A percentile compares a stretch with the other conserved stretches of the same genome.
Conservation (phyloP, 2,329 filamentous ascomycete genomes). For the Sclerotinia trifoliorum region DNA sequence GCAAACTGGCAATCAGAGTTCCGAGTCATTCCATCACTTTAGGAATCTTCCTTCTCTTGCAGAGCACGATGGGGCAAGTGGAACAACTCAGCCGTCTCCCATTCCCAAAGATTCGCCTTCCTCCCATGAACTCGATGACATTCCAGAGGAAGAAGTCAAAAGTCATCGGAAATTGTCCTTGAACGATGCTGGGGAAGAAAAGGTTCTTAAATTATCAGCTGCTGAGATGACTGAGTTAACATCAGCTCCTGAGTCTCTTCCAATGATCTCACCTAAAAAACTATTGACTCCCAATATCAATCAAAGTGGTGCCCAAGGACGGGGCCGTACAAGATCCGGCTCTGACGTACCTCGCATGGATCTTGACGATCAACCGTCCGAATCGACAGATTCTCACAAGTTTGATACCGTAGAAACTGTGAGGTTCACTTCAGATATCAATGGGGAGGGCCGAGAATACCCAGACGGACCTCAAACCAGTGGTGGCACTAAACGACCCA, state of each 20-base stretch:
- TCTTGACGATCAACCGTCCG: conserved; percentile 22
- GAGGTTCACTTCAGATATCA: conserved; percentile 20
- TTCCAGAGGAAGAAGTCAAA: conserved; percentile 35
- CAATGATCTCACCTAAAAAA: conserved; percentile 48
- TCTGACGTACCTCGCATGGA: conserved; percentile 29
- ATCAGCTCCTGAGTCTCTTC: conserved; percentile 57
- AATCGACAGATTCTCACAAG: conserved; percentile 23
- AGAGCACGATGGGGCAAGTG: not conserved
- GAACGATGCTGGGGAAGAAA: conserved; percentile 37
- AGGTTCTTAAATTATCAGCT: conserved; percentile 54
- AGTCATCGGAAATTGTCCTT: conserved; percentile 33
- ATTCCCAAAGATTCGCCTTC: conserved; percentile 30
- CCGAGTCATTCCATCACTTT: conserved; percentile 22
- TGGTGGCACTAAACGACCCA: conserved; percentile 29
- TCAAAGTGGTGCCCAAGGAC: conserved; percentile 39
- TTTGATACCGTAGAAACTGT: conserved; percentile 26
- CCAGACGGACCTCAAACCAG: conserved; percentile 27
- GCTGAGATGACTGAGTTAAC: conserved; percentile 59
- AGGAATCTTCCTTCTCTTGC: not conserved
- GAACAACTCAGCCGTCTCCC: conserved; percentile 28
- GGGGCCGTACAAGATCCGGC: conserved; percentile 25
- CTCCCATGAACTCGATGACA: conserved; percentile 34
- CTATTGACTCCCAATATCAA: conserved; percentile 34
- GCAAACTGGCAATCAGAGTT: conserved; percentile 26
- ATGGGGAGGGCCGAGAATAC: conserved; percentile 27